Conservation (phyloP, 768 basidiomycete genomes). For the Jaapia argillacea region DNA sequence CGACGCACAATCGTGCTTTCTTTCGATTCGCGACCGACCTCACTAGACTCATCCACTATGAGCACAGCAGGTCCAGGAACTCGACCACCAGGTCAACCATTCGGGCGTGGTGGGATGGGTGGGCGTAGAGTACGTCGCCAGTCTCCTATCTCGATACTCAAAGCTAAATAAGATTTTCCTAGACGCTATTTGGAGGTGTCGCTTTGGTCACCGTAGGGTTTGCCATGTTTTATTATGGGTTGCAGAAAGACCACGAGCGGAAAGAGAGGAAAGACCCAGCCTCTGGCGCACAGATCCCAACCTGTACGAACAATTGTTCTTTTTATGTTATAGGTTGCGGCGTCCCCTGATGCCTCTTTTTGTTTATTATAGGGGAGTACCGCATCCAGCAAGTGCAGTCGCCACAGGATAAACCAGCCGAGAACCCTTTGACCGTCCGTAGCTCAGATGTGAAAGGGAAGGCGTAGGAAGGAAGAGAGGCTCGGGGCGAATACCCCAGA, state of each 20-base stretch:
- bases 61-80: background rate
- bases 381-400: slow-evolving; percentile 17
- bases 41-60: background rate
- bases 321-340: too few species aligned
- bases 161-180: background rate
- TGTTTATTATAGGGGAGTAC: slow-evolving; percentile 14
- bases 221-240: slow-evolving; percentile 12
- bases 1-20: background rate
- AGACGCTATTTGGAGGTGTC: slow-evolving; percentile 18
- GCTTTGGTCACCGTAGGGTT: slow-evolving; percentile 13
- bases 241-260: slow-evolving; percentile 12
- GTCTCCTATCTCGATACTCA: background rate
- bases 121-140: background rate
- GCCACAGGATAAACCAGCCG: slow-evolving; percentile 7
- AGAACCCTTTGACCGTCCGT: slow-evolving; percentile 9
- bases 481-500: too few species aligned
- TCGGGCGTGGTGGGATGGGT: background rate
- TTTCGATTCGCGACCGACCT: background rate
- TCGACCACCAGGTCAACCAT: background rate
- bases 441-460: background rate
- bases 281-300: slow-evolving; percentile 5
- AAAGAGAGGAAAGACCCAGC: slow-evolving; percentile 8
- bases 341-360: too few species aligned
- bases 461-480: background rate
- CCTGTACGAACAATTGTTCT: slow-evolving; percentile 11